Conservation (phyloP, 2,329 filamentous ascomycete species). For the Botrytis porri region DNA sequence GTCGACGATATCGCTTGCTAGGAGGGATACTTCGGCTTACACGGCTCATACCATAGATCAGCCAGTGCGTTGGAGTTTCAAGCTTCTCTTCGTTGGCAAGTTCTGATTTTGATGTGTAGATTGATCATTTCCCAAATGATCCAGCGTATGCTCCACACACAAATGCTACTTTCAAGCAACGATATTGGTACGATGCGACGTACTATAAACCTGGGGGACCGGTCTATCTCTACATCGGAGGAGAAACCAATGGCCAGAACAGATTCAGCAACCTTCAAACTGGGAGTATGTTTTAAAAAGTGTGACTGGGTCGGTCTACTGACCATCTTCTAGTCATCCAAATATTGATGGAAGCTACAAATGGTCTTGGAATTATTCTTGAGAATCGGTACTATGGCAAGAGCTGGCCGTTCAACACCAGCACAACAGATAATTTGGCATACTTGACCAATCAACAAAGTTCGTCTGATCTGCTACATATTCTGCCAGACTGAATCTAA, state of each 20-base stretch:
- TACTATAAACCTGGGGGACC: constrained; percentile 55
- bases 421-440: constrained; percentile 48
- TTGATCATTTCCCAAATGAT: constrained; percentile 47
- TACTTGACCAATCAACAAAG: constrained; percentile 51
- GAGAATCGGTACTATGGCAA: constrained; percentile 52
- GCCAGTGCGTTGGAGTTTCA: constrained; percentile 24
- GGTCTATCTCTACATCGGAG: constrained; percentile 48
- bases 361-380: constrained; percentile 52
- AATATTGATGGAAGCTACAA: constrained; percentile 52
- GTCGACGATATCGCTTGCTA: not conserved
- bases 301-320: constrained; percentile 24
- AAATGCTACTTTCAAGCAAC: constrained; percentile 51
- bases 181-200: constrained; percentile 52
- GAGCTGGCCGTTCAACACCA: constrained; percentile 48
- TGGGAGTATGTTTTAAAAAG: constrained; percentile 34
- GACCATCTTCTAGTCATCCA: constrained; percentile 44
- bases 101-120: constrained; percentile 33
- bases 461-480: constrained; percentile 17
- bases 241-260: constrained; percentile 44
- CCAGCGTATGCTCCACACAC: constrained; percentile 43
- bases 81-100: not conserved
- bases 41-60: constrained; percentile 26
- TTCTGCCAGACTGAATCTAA: not conserved
- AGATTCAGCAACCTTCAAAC: constrained; percentile 42
- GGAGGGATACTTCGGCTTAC: constrained; percentile 5